These are phyloP conservation scores for Uronychia setigera DNA, from an alignment of 73 alveolate species.

Conservation along the genomic window DNA sequence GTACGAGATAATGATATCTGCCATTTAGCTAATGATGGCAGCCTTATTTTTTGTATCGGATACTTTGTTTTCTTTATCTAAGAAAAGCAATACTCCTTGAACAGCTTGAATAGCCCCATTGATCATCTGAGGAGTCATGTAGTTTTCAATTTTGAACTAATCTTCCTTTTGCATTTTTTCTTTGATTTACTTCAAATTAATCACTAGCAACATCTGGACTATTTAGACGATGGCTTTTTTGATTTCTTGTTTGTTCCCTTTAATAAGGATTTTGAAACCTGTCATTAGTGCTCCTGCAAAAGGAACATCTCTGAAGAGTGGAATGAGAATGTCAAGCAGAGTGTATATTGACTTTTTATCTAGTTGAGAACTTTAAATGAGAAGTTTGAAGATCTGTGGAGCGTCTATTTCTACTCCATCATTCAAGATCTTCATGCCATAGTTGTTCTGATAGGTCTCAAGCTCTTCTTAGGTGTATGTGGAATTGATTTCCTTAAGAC, in stretches of 20 bases:
- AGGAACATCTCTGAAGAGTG: not conserved
- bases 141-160: not conserved
- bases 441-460: too few species aligned
- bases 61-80: not conserved
- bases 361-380: not conserved
- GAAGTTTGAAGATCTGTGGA: not conserved
- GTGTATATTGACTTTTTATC: not conserved
- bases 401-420: constrained; percentile 13
- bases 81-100: not conserved
- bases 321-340: not conserved
- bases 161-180: not conserved
- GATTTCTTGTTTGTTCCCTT: not conserved
- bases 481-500: too few species aligned
- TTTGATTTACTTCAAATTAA: not conserved
- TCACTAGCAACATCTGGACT: too few species aligned
- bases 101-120: constrained; percentile 3
- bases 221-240: not conserved
- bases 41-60: not conserved
- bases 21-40: not conserved
- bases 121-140: too few species aligned
- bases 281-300: not conserved
- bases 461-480: too few species aligned
- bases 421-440: not conserved
- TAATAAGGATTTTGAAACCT: not conserved
- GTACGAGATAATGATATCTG: too few species aligned